Conservation (phyloP, 2,329 filamentous ascomycete species). For the Beauveria rudraprayagi region DNA sequence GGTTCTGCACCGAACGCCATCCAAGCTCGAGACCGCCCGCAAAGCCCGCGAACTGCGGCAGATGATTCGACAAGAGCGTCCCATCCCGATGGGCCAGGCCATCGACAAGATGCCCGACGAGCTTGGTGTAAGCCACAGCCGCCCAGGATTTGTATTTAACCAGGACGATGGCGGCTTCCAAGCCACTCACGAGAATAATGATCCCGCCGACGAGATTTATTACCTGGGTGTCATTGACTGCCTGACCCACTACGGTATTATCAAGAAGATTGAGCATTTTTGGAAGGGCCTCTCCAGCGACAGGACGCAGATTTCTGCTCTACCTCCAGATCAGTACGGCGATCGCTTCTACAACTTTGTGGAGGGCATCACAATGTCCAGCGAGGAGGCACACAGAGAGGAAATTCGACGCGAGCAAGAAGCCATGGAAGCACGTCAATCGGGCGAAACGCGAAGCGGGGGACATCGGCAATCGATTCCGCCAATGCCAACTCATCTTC, state of each 20-base stretch:
- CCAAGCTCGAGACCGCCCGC: conserved; percentile 81
- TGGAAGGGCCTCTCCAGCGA: conserved; percentile 88
- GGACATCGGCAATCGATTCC: conserved; percentile 28
- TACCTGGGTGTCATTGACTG: conserved; percentile 98
- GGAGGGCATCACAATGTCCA: conserved; percentile 79
- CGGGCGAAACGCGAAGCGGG: conserved; percentile 31
- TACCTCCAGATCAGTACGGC: conserved; percentile 84
- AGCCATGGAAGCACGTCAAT: conserved; percentile 33
- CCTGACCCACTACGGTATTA: conserved; percentile 86
- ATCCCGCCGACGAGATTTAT: conserved; percentile 84
- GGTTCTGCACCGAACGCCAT: conserved; percentile 78
- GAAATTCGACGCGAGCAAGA: conserved; percentile 50
- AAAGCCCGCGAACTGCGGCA: conserved; percentile 87
- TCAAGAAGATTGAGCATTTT: conserved; percentile 94
- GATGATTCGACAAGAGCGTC: conserved; percentile 86
- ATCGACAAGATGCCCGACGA: conserved; percentile 84
- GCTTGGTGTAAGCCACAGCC: conserved; percentile 65
- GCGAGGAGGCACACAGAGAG: conserved; percentile 73
- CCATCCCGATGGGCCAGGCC: conserved; percentile 82
- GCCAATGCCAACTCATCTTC: conserved; percentile 38
- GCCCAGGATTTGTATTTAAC: conserved; percentile 74
- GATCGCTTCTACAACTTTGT: conserved; percentile 94
- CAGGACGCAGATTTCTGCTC: conserved; percentile 81
- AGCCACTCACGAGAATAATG: conserved; percentile 85
- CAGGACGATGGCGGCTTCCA: conserved; percentile 87